These are phyloP conservation scores for Stevia rebaudiana DNA, from an alignment of 140 eudicot genomes.

Conservation along the genomic window DNA sequence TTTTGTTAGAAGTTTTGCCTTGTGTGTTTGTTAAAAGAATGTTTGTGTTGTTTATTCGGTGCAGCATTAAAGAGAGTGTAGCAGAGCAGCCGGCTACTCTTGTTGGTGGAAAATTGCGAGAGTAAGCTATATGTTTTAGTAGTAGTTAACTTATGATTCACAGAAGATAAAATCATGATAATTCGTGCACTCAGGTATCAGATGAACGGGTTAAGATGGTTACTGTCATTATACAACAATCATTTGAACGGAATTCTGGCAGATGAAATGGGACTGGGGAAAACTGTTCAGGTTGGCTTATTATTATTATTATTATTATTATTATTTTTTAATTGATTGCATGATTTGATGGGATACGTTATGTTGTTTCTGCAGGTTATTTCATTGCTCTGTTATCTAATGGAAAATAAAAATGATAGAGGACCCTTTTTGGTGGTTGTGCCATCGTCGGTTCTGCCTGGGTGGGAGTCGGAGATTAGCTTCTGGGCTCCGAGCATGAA, in stretches of 20 bases:
- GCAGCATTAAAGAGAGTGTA: slow-evolving; percentile 84
- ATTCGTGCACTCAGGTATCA: slow-evolving; percentile 58
- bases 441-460: slow-evolving; percentile 95
- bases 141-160: not conserved
- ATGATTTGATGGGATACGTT: not conserved
- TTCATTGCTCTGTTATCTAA: slow-evolving; percentile 81
- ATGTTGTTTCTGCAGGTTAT: slow-evolving; percentile 55
- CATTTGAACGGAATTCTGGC: slow-evolving; percentile 97
- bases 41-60: slow-evolving; percentile 3
- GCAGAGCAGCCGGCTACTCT: slow-evolving; percentile 78
- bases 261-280: slow-evolving; percentile 99
- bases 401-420: slow-evolving; percentile 91
- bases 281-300: slow-evolving; percentile 87
- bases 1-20: not conserved
- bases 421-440: slow-evolving; percentile 98
- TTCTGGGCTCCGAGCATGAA: slow-evolving; percentile 95
- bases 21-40: not conserved
- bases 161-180: no score
- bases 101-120: slow-evolving; percentile 87
- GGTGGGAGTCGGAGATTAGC: slow-evolving; percentile 85
- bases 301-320: not conserved
- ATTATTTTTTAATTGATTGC: not conserved
- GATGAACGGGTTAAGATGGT: slow-evolving; percentile 95
- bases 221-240: slow-evolving; percentile 92
- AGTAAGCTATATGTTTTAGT: slow-evolving; percentile 48